Base-by-base conservation (phyloP, 441 rosid species). In the Gossypium schwendimanii region DNA sequence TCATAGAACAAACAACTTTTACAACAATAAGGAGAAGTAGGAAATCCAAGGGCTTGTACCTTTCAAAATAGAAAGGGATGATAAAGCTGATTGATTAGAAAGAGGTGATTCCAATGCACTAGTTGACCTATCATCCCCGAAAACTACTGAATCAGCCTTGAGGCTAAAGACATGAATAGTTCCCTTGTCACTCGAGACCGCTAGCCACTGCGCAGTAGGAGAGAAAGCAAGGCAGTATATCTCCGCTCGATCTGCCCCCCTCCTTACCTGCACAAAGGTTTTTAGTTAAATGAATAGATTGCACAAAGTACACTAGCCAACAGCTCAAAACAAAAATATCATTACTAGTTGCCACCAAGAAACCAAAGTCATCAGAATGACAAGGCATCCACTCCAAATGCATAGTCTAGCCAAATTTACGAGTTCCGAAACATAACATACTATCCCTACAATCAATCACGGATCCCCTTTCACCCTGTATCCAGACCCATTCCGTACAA, bases 171-270 rank as follows among this genome's bases (percentile, higher is more conserved):
- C 89, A 83, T 88, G 98, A 55, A 91, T 87, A 0, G 97, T 93
- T 58, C 97, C 97, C 72, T 92, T 89, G 70, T 91, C 93, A 75
- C 97, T 91, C 49, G 97, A 87, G 54, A 81, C 93, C 0, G 93
- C 90, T 61, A 88, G 79, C 92, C 95, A 91, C 61, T 84, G 85
- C 2, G 87, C 88, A 69, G 78, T 73, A 20, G 88, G 71, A 73
- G 92, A 93, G 80, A 93, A 88, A 24, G 91, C 92, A 67, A 93
- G 77, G 79, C 94, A 87, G 74, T 87, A 84, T 70, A 93, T 89
- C 63, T 89, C 91, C 23, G 95, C 97, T 82, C 88, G 83, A 21
- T 88, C 95, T 49, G 92, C 89, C 69, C 97, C 95, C 72, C 97
- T 85, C 81, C 95, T 87, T n/a, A 89, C 86, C 98, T 91, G 77